Base-by-base conservation (phyloP, 2,329 filamentous ascomycete species). In the Lizonia empirigonia region DNA sequence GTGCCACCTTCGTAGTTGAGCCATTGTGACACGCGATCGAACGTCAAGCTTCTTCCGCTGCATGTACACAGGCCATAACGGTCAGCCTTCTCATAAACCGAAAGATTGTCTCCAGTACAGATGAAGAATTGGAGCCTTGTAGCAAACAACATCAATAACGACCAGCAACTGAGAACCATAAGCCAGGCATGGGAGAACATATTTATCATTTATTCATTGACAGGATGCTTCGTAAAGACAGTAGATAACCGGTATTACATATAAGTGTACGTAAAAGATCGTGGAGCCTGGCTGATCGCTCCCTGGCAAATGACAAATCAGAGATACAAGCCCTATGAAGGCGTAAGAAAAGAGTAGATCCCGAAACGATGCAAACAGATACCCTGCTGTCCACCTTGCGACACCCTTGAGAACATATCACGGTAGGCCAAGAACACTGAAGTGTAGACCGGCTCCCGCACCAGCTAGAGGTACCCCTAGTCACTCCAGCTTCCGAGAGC, bases 401-500 rank as follows among this genome's bases (percentile, higher is more conserved):
- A 49, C 38, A 34, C 30, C 18, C 22, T 10, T 44, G 30, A n/a
- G 39, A 29, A 36, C 29, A 40, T 34, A 35, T 20, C 22, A 53
- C 13, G 27, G 26, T 50, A 53, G 13, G n/a, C 24, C 36, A 40
- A 46, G 22, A 26, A 24, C 19, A 23, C 8, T 32, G 24, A 20
- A 45, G 9, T 13, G 30, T 33, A 45, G 40, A 22, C 5, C 32
- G 8, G 16, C 24, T 19, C 34, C 42, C 49, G 44, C 44, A 26
- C 30, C 22, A 50, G 50, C 38, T 46, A 32, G 45, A 41, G 52
- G 33, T 44, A 50, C 29, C 20, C 44, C 53, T 71, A 71, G 44
- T 71, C 62, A 34, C 32, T 37, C 68, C 68, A 72, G 52, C 56
- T 59, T 32, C 60, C 62, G 22, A 68, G 42, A 22, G 58, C 51